phyloP scores from a whole-genome alignment of 2,329 filamentous ascomycete genomes.

The Thielaviopsis ethacetica region DNA sequence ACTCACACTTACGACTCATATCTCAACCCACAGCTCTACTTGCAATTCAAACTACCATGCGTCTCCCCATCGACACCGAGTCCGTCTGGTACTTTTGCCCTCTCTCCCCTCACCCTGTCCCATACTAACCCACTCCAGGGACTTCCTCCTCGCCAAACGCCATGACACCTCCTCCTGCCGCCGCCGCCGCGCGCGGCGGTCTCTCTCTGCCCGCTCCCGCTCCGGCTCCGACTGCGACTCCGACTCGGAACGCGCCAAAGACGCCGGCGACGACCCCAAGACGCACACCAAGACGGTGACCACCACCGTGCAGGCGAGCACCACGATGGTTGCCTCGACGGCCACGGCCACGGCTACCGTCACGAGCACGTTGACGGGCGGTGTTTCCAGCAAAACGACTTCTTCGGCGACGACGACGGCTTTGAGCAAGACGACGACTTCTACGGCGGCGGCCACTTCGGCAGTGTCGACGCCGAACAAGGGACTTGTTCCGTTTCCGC shows the following conservation, averaged over 20 bases:
- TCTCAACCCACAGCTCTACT: background rate
- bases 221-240: constrained; percentile 1
- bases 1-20: background rate
- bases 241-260: background rate
- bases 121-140: constrained; percentile 1
- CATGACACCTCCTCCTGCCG: background rate
- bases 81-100: constrained; percentile 1
- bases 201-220: background rate
- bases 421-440: background rate
- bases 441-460: background rate
- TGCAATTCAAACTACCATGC: background rate
- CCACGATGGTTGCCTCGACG: background rate
- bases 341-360: background rate
- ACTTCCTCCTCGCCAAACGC: background rate
- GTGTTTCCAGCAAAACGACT: background rate
- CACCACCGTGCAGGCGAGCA: background rate
- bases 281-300: background rate
- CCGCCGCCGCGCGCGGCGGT: background rate
- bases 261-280: background rate
- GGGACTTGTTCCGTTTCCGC: background rate
- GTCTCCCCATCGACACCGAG: constrained; percentile 1
- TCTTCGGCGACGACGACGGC: background rate
- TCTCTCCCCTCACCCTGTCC: background rate
- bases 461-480: background rate
- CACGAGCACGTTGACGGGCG: background rate